Conservation (phyloP, 2,329 filamentous ascomycete species). For the Blumeria graminis region DNA sequence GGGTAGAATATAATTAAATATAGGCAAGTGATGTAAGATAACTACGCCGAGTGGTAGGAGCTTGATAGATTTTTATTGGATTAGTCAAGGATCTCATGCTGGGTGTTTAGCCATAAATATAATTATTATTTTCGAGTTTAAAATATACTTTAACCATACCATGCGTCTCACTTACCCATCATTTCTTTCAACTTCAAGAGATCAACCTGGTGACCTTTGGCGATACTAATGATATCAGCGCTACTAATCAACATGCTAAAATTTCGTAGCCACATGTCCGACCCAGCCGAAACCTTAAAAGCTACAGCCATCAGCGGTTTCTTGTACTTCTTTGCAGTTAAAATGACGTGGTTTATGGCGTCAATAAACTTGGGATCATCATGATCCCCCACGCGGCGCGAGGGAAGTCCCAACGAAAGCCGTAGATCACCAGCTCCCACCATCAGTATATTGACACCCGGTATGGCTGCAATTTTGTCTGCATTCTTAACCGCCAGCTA, state of each 20-base stretch:
- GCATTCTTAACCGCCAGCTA: background rate
- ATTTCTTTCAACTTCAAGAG: background rate
- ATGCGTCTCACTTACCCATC: background rate
- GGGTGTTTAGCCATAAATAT: too few species aligned
- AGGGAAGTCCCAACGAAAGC: background rate
- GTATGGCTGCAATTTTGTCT: background rate
- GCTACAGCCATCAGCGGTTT: background rate
- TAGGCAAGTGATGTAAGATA: too few species aligned
- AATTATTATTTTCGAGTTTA: too few species aligned
- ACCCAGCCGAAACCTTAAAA: conserved; percentile 1
- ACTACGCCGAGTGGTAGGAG: too few species aligned
- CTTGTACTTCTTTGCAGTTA: background rate
- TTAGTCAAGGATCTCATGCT: too few species aligned
- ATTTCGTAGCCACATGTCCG: background rate
- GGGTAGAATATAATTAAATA: too few species aligned
- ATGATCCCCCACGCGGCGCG: background rate
- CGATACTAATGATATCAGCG: background rate
- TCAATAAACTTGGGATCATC: background rate
- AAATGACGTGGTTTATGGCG: background rate
- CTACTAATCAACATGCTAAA: background rate
- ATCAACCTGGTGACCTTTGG: background rate
- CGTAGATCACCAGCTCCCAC: background rate
- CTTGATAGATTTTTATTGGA: too few species aligned
- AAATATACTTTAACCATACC: too few species aligned
- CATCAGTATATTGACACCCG: background rate